Conservation (phyloP, 2,329 filamentous ascomycete genomes). For the Diaporthe capsici region DNA sequence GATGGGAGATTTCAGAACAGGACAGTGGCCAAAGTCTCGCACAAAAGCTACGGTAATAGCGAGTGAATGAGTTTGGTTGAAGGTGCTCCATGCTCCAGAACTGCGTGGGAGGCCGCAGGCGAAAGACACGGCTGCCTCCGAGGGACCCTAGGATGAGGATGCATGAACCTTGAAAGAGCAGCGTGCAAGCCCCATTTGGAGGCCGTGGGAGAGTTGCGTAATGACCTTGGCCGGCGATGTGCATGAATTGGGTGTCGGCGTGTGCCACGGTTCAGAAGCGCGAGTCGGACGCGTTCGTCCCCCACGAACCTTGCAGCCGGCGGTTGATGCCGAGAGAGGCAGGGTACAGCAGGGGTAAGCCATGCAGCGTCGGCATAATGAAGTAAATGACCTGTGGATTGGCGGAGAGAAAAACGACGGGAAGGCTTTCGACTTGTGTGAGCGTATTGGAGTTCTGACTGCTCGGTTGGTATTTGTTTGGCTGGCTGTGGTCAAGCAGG, state of each 20-base stretch:
- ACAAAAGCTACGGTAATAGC: neutral
- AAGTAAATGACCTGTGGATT: neutral
- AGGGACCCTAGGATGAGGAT: neutral
- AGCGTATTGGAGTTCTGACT: neutral
- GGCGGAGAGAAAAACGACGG: neutral
- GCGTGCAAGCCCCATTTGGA: neutral
- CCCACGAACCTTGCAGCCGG: neutral
- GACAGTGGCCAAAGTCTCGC: neutral
- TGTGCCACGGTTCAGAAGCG: neutral
- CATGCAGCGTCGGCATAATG: conserved; percentile 6
- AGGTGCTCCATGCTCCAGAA: neutral
- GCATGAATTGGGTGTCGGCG: neutral
- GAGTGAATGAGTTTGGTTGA: neutral
- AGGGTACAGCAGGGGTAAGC: conserved; percentile 5
- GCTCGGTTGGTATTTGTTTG: neutral
- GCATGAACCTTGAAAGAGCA: neutral
- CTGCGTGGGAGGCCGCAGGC: neutral
- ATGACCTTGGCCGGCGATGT: neutral
- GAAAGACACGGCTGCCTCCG: neutral
- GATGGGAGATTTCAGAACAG: neutral
- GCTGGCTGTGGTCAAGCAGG: neutral
- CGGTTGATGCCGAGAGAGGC: conserved; percentile 19
- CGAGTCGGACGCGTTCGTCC: neutral
- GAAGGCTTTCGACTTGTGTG: neutral
- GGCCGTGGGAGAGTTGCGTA: neutral